Evolutionary conservation across 192 early-diverging fungal species (phyloP).

Genomic region (Martensiomyces pterosporus): DNA sequence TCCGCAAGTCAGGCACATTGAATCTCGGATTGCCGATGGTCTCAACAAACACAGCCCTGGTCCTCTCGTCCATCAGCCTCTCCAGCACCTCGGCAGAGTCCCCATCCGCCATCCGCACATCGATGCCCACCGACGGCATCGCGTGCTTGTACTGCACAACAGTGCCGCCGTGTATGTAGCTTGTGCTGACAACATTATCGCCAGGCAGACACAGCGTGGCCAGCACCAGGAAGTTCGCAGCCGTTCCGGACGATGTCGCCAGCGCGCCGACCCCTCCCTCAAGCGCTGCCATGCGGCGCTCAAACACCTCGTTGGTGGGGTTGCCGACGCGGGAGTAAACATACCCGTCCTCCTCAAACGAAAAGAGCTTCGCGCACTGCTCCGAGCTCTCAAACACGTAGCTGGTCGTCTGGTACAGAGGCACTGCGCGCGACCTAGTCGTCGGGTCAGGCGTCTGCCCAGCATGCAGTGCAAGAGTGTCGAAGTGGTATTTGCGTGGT

Average conservation of each 20-base stretch:
- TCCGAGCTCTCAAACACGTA: slow-evolving; percentile 79
- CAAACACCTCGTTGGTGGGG: slow-evolving; percentile 78
- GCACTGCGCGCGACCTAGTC: slow-evolving; percentile 71
- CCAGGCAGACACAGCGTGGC: slow-evolving; percentile 63
- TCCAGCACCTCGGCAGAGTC: slow-evolving; percentile 68
- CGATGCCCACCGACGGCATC: slow-evolving; percentile 73
- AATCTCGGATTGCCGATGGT: slow-evolving; percentile 81
- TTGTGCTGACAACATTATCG: slow-evolving; percentile 81
- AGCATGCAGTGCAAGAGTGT: slow-evolving; percentile 83
- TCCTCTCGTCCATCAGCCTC: slow-evolving; percentile 70
- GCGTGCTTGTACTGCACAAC: slow-evolving; percentile 72
- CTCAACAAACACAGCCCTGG: slow-evolving; percentile 82
- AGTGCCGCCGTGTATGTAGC: slow-evolving; percentile 62
- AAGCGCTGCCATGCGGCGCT: slow-evolving; percentile 77
- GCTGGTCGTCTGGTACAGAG: slow-evolving; percentile 79
- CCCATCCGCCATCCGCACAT: slow-evolving; percentile 62
- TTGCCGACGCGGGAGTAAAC: slow-evolving; percentile 75
- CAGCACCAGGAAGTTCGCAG: slow-evolving; percentile 76
- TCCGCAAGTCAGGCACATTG: slow-evolving; percentile 77
- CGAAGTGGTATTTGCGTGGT: slow-evolving; percentile 49
- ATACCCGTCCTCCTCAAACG: slow-evolving; percentile 73
- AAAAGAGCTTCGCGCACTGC: slow-evolving; percentile 59
- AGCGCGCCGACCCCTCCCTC: slow-evolving; percentile 71
- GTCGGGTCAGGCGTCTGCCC: slow-evolving; percentile 57
- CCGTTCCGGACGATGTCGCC: slow-evolving; percentile 62